A percentile compares a stretch with the other conserved stretches of the same genome.
phyloP scores from a whole-genome alignment of 805 yeast species.

The Lipomyces japonicus region DNA sequence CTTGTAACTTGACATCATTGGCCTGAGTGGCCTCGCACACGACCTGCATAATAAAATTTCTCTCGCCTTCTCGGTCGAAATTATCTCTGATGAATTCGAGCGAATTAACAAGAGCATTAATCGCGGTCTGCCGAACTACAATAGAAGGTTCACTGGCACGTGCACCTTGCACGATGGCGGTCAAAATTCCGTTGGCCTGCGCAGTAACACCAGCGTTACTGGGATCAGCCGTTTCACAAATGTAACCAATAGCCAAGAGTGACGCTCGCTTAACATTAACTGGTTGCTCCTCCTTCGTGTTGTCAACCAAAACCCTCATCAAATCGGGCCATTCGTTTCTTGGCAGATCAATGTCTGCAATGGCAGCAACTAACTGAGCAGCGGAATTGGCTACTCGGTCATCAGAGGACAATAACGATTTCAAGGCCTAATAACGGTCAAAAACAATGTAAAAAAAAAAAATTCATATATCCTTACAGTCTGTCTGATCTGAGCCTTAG shows the following conservation, averaged over 20 bases:
- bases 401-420: slow-evolving; percentile 59
- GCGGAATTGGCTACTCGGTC: slow-evolving; percentile 81
- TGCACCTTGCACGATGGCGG: slow-evolving; percentile 96
- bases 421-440: slow-evolving; percentile 43
- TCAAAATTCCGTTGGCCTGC: slow-evolving; percentile 86
- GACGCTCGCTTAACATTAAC: slow-evolving; percentile 82
- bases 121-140: slow-evolving; percentile 80
- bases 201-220: slow-evolving; percentile 67
- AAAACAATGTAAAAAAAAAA: slow-evolving; percentile 1
- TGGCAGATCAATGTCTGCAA: slow-evolving; percentile 94
- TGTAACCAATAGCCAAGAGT: slow-evolving; percentile 84
- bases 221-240: slow-evolving; percentile 93
- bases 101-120: slow-evolving; percentile 87
- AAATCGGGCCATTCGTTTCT: slow-evolving; percentile 82
- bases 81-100: slow-evolving; percentile 83
- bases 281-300: slow-evolving; percentile 75
- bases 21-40: slow-evolving; percentile 99
- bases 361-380: slow-evolving; percentile 93
- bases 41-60: slow-evolving; percentile 96
- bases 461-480: slow-evolving; percentile 31
- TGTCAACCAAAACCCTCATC: slow-evolving; percentile 76
- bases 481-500: slow-evolving; percentile 63
- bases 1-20: slow-evolving; percentile 72
- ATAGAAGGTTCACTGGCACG: slow-evolving; percentile 72
- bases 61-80: slow-evolving; percentile 89